A percentile compares a stretch with the other conserved stretches of the same genome.
Conservation (phyloP, 208 protist species). For the Lotmaria passim region DNA sequence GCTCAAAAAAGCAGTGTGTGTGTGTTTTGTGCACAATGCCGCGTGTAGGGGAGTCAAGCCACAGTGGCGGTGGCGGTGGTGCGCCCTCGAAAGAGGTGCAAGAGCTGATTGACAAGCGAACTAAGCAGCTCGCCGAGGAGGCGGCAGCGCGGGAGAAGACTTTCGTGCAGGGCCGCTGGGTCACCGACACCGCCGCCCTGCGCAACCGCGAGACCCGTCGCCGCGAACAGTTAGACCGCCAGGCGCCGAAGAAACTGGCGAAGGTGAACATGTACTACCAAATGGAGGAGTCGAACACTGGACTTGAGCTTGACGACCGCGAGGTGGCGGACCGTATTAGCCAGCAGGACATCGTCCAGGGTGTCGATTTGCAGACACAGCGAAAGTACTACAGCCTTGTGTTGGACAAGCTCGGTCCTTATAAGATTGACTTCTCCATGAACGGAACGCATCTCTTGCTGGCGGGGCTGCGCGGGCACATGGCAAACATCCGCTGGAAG, state of each 20-base stretch:
- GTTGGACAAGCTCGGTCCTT: conserved; percentile 95
- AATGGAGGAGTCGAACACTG: conserved; percentile 69
- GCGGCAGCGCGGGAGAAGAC: conserved; percentile 46
- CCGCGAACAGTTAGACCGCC: conserved; percentile 60
- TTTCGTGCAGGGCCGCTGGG: conserved; percentile 80
- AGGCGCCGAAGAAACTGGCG: conserved; percentile 69
- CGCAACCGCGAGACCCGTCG: conserved; percentile 59
- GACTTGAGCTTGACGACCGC: conserved; percentile 76
- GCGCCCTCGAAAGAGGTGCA: conserved; percentile 61
- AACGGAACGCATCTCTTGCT: conserved; percentile 95
- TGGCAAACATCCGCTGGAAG: conserved; percentile 96
- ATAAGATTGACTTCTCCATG: conserved; percentile 93
- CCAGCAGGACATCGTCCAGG: conserved; percentile 89
- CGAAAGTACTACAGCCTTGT: conserved; percentile 94
- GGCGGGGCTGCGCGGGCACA: conserved; percentile 95
- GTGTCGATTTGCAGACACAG: conserved; percentile 93
- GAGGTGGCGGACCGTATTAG: conserved; percentile 94
- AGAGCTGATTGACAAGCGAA: conserved; percentile 59
- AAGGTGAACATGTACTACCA: conserved; percentile 72
- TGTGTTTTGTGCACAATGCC: no score
- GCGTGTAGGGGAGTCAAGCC: conserved; percentile 1
- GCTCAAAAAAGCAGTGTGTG: no score
- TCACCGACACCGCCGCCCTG: conserved; percentile 74
- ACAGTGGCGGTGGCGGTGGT: conserved; percentile 18
- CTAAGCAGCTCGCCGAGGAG: conserved; percentile 51